Evolutionary conservation across 768 basidiomycete species (phyloP), one percentile per base, ranked within the genome.

Genomic region (Terana coerulea): DNA sequence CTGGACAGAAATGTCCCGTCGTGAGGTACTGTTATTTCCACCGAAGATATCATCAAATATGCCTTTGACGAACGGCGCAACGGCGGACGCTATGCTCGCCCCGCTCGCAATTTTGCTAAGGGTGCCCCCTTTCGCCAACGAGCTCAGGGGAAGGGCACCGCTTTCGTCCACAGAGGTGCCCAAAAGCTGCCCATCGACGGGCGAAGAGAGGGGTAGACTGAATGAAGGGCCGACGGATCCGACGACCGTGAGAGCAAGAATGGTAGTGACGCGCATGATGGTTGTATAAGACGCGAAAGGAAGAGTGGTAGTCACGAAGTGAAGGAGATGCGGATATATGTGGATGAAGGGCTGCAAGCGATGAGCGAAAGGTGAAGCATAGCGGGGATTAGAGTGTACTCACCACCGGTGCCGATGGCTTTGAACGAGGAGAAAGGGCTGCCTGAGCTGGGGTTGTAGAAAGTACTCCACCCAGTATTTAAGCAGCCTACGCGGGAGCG

Each of bases 181-280:
- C 22, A 5, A 29, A n/a, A 21, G 22, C 33, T 1, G 15, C 10
- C 17, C 10, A 34, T 10, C 17, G 33, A 34, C 33, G 24, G 8
- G 15, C 6, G 26, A 5, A 8, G 22, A 49, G 22, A 15, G 47
- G 50, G 28, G 31, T 31, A 15, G 50, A 45, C n/a, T n/a, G n/a
- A 31, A 35, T 0, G 34, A 19, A 19, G 1, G 24, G 24, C 21
- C 36, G 3, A 41, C 21, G 14, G 33, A 40, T 3, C 34, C 41
- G 22, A 51, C 34, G 28, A 35, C 21, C 17, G 29, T 1, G 50
- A 45, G 9, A 43, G 40, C 17, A 21, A 33, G 17, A n/a, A 30
- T n/a, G 40, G 41, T 21, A 9, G 26, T 21, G 28, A 44, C 28
- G 41, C 50, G 43, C 43, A 51, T 51, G 43, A 24, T 51, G 40